Evolutionary conservation across 768 basidiomycete genomes (phyloP).

Genomic region (Panaeolus cyanescens): DNA sequence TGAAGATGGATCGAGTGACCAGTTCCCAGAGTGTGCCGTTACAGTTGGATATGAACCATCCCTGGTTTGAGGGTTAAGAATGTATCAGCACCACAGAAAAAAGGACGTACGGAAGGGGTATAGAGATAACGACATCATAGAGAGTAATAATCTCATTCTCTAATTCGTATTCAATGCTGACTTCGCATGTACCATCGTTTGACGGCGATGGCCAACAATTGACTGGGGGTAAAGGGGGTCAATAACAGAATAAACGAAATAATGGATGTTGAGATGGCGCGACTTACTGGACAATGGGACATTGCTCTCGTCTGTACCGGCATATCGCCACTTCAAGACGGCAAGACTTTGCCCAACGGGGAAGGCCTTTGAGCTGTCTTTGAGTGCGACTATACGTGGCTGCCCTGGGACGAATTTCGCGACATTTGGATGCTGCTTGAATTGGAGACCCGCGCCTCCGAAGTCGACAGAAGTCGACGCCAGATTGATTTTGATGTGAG

Average conservation of each 20-base stretch:
- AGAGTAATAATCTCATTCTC: slow-evolving; percentile 81
- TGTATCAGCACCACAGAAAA: neutral
- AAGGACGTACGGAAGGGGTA: slow-evolving; percentile 84
- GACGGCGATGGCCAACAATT: slow-evolving; percentile 97
- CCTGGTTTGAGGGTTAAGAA: slow-evolving; percentile 32
- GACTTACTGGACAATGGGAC: slow-evolving; percentile 88
- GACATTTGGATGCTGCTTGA: slow-evolving; percentile 97
- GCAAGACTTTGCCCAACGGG: slow-evolving; percentile 85
- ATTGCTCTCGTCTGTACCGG: slow-evolving; percentile 87
- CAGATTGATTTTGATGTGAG: slow-evolving; percentile 73
- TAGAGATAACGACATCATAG: slow-evolving; percentile 85
- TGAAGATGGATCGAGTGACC: slow-evolving; percentile 78
- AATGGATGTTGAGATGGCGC: neutral
- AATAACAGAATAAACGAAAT: neutral
- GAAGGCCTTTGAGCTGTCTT: slow-evolving; percentile 81
- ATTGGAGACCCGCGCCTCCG: slow-evolving; percentile 73
- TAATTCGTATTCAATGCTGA: slow-evolving; percentile 97
- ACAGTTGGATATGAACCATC: slow-evolving; percentile 86
- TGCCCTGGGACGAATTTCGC: slow-evolving; percentile 78
- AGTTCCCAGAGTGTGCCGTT: slow-evolving; percentile 73
- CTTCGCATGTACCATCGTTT: slow-evolving; percentile 90
- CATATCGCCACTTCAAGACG: slow-evolving; percentile 92
- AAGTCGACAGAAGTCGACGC: slow-evolving; percentile 56
- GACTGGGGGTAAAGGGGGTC: slow-evolving; percentile 49
- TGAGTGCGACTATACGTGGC: slow-evolving; percentile 70